Evolutionary conservation across 129 eudicot genomes (phyloP).

Genomic region (Glebionis coronaria): DNA sequence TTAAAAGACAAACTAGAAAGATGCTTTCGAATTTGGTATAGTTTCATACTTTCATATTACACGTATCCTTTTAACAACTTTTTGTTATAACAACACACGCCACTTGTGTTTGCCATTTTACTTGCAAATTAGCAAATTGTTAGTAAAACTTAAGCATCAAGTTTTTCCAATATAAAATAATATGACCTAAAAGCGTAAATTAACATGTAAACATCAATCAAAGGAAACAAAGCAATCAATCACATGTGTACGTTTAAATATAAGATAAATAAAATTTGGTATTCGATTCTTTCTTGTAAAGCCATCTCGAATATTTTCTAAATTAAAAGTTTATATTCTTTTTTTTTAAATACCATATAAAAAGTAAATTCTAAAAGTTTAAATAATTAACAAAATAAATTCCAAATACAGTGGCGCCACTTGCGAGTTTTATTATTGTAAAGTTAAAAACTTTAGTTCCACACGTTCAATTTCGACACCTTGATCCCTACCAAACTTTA

Average conservation of each 20-base stretch:
- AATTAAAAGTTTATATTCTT: background rate
- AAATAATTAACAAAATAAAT: background rate
- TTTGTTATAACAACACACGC: slow-evolving; percentile 23
- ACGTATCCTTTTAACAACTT: background rate
- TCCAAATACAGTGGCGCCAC: slow-evolving; percentile 14
- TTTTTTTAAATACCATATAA: slow-evolving; percentile 4
- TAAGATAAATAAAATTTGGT: slow-evolving; percentile 9
- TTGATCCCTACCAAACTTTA: background rate
- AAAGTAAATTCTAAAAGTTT: background rate
- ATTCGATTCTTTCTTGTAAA: slow-evolving; percentile 23
- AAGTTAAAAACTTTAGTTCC: slow-evolving; percentile 17
- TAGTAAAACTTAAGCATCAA: background rate
- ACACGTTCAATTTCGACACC: slow-evolving; percentile 7
- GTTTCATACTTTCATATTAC: background rate
- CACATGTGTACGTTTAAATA: slow-evolving; percentile 13
- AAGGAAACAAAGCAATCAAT: slow-evolving; percentile 9
- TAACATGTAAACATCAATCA: slow-evolving; percentile 10
- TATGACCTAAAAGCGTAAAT: background rate
- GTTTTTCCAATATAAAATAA: background rate
- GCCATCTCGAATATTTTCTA: slow-evolving; percentile 15
- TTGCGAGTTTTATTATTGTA: slow-evolving; percentile 13
- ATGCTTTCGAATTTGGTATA: background rate
- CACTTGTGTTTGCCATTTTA: slow-evolving; percentile 19
- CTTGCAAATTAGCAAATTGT: background rate
- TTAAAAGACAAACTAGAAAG: background rate